These are phyloP conservation scores for Sporothrix dimorphospora DNA, from an alignment of 2,329 filamentous ascomycete species.

Conservation along the genomic window DNA sequence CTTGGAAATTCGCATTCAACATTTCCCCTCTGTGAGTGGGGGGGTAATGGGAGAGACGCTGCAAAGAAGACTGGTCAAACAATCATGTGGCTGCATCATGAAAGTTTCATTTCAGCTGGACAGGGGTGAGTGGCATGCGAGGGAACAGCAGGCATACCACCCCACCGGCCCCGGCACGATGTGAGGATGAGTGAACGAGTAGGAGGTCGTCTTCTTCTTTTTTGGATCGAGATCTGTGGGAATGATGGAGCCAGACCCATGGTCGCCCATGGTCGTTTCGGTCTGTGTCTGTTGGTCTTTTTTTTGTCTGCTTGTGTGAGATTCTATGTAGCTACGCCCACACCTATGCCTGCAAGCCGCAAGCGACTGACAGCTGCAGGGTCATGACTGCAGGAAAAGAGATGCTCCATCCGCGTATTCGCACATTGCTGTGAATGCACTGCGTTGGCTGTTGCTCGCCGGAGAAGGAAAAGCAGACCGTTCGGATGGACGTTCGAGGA, in stretches of 20 bases:
- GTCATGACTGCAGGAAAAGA: background rate
- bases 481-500: background rate
- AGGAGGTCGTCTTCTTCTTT: background rate
- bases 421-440: background rate
- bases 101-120: slow-evolving; percentile 31
- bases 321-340: background rate
- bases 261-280: background rate
- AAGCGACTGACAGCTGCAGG: background rate
- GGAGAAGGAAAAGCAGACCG: background rate
- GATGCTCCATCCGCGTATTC: slow-evolving; percentile 5
- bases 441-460: background rate
- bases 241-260: background rate
- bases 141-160: background rate
- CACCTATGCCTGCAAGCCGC: background rate
- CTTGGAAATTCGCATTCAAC: background rate
- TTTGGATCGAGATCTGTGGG: background rate
- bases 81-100: slow-evolving; percentile 16
- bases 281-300: background rate
- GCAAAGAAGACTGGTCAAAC: background rate
- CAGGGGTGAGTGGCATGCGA: slow-evolving; percentile 25
- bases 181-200: background rate
- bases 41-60: background rate
- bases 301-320: background rate
- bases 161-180: background rate
- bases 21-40: background rate